These are phyloP conservation scores for Mycena alexandri DNA, from an alignment of 768 basidiomycete genomes.

Conservation along the genomic window DNA sequence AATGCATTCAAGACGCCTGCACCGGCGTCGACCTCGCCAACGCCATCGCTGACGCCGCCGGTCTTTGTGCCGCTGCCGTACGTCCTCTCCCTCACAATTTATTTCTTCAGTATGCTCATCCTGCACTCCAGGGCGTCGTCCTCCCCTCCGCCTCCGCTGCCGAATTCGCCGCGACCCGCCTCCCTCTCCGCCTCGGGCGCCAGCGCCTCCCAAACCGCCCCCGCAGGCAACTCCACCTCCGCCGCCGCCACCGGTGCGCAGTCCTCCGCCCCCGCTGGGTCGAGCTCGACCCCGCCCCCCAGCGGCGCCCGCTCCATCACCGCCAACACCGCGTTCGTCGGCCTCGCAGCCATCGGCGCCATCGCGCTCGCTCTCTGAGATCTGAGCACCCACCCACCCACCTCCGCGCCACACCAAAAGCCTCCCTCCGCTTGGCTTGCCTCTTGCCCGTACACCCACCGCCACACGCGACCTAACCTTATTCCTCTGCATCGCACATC, in stretches of 20 bases:
- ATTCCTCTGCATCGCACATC: slow-evolving; percentile 1
- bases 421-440: neutral
- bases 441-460: slow-evolving; percentile 3
- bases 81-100: slow-evolving; percentile 40
- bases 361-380: slow-evolving; percentile 62
- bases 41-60: slow-evolving; percentile 57
- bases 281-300: slow-evolving; percentile 33
- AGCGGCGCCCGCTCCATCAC: slow-evolving; percentile 42
- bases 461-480: neutral
- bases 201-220: slow-evolving; percentile 32
- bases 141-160: slow-evolving; percentile 52
- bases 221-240: slow-evolving; percentile 46
- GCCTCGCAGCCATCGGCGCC: slow-evolving; percentile 58
- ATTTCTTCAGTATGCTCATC: too few relatives aligned
- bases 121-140: slow-evolving; percentile 62
- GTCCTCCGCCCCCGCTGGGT: slow-evolving; percentile 17
- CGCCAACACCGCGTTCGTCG: slow-evolving; percentile 53
- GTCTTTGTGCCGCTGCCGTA: slow-evolving; percentile 64
- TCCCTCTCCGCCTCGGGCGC: slow-evolving; percentile 8
- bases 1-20: slow-evolving; percentile 66
- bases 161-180: slow-evolving; percentile 37
- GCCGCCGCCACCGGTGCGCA: slow-evolving; percentile 46
- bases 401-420: neutral
- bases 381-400: slow-evolving; percentile 50
- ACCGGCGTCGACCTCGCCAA: slow-evolving; percentile 56